Base-by-base conservation (phyloP, 129 eudicot species). In the Pseudognaphalium luteoalbum region DNA sequence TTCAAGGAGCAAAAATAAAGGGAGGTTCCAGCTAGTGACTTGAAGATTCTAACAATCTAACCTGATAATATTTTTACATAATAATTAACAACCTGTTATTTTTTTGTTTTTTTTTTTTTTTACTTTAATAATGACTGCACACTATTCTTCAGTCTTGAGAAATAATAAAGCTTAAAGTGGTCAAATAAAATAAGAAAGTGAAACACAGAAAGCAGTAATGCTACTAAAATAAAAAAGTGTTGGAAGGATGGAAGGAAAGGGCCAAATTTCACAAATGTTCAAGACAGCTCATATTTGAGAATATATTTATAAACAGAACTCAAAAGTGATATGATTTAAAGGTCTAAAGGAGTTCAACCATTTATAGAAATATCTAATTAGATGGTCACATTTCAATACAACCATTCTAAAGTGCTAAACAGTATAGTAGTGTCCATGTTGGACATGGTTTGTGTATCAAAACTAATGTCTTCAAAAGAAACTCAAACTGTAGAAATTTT, bases 331-430 rank as follows among this genome's bases (percentile, higher is more conserved):
- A 28, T 66, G 47, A 71, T 60, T 14, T 62, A 37, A 9, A 41
- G 64, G 42, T 71, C 41, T 11, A 79, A 51, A 79, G 78, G 66
- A 63, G 56, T 71, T 62, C 50, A 78, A 72, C 82, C 66, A 63
- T 25, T 72, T 22, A 64, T 72, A 54, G 58, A 63, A 73, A 29
- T 50, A 72, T 64, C 35, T 50, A 25, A 35, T 65, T 70, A 54
- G 71, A 78, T 60, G 72, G 72, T 47, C 56, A 70, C 42, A 41
- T 73, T 68, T 73, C 5, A 66, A 28, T 37, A 11, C 20, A 44
- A 33, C 82, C 19, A 60, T 33, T 1, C 9, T 32, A 42, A 41
- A 60, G 25, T 29, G 64, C 28, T 44, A 58, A 76, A 70, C 12
- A 33, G 7, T 68, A 42, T 4, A n/a, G 1, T 47, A 47, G n/a